These are phyloP conservation scores for Fragaria vesca DNA, from an alignment of 306 rosid species.

Conservation along the genomic window DNA sequence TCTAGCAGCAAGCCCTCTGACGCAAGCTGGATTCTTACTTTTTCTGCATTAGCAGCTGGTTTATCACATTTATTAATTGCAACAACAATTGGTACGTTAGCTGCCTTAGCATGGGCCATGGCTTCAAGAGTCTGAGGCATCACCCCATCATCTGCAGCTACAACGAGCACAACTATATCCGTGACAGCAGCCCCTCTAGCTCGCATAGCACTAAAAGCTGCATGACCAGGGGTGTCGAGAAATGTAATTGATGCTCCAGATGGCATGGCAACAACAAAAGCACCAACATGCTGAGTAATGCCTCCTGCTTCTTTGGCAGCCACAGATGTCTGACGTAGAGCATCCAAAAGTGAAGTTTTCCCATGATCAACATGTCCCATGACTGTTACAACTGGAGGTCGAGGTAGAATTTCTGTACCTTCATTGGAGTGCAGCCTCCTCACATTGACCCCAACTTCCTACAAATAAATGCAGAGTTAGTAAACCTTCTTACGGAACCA, in stretches of 20 bases:
- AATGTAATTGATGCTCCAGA: constrained; percentile 92
- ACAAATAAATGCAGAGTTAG: constrained; percentile 28
- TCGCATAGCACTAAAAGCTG: constrained; percentile 99
- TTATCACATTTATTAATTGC: constrained; percentile 98
- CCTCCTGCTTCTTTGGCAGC: constrained; percentile 98
- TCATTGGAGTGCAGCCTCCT: constrained; percentile 77
- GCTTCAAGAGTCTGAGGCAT: constrained; percentile 99
- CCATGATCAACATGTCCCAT: constrained; percentile 99
- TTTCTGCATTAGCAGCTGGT: constrained; percentile 91
- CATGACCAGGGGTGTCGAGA: constrained; percentile 98
- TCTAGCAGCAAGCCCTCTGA: constrained; percentile 89
- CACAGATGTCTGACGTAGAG: constrained; percentile 89
- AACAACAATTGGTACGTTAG: constrained; percentile 87
- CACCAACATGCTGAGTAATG: constrained; percentile 96
- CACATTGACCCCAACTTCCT: constrained; percentile 80
- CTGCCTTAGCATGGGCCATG: constrained; percentile 84
- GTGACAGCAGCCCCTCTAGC: constrained; percentile 97
- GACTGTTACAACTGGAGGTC: constrained; percentile 89
- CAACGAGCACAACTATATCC: constrained; percentile 88
- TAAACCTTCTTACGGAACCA: constrained; percentile 7
- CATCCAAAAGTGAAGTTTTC: constrained; percentile 93
- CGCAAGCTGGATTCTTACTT: constrained; percentile 85
- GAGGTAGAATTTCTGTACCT: constrained; percentile 68
- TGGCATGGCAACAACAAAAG: constrained; percentile 84
- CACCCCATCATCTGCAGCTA: constrained; percentile 97